Evolutionary conservation across 768 basidiomycete species (phyloP).

Genomic region (Lactarius psammicola): DNA sequence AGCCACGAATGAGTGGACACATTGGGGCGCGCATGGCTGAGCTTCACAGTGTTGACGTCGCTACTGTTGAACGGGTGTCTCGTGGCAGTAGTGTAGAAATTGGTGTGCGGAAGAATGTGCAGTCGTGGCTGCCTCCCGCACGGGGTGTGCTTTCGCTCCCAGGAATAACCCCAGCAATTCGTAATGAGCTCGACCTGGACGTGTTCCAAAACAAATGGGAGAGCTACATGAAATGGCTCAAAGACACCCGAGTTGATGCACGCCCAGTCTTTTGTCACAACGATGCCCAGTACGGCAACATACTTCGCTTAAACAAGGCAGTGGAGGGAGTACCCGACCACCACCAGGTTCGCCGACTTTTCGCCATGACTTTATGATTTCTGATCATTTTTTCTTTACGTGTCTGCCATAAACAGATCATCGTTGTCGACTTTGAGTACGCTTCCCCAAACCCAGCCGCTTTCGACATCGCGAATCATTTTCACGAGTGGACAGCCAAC

Average conservation of each 20-base stretch:
- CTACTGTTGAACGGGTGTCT: conserved; percentile 51
- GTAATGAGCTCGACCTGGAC: conserved; percentile 60
- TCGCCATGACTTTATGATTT: no score
- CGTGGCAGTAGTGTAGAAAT: conserved; percentile 55
- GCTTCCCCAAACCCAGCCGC: conserved; percentile 89
- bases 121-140: conserved; percentile 68
- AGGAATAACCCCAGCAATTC: conserved; percentile 44
- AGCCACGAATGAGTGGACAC: conserved; percentile 73
- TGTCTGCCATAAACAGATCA: conserved; percentile 53
- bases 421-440: conserved; percentile 98
- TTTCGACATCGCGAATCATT: conserved; percentile 96
- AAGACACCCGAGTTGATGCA: conserved; percentile 55
- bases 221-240: conserved; percentile 68
- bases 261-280: conserved; percentile 85
- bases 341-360: conserved; percentile 70
- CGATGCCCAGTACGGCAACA: conserved; percentile 94
- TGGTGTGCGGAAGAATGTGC: conserved; percentile 63
- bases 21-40: conserved; percentile 96
- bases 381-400: conserved; percentile 25
- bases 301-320: conserved; percentile 64
- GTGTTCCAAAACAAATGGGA: conserved; percentile 63
- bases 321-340: conserved; percentile 65
- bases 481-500: conserved; percentile 95
- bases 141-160: conserved; percentile 71
- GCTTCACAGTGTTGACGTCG: conserved; percentile 87